A percentile compares a stretch with the other conserved stretches of the same genome.
phyloP scores from a whole-genome alignment of 2,329 filamentous ascomycete species.

The Periconia sp. region DNA sequence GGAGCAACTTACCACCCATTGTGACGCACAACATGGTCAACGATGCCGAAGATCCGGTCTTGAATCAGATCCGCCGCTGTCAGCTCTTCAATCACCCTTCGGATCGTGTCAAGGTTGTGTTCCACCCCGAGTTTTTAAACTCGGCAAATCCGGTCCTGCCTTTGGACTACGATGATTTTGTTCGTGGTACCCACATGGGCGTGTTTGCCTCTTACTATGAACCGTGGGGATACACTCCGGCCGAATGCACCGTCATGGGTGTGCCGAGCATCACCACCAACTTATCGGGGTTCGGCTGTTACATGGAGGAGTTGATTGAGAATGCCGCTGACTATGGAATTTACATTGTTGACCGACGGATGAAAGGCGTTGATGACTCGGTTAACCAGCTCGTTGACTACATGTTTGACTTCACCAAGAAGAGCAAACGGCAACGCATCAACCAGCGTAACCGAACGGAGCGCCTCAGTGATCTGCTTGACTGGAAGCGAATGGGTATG shows the following conservation, averaged over 20 bases:
- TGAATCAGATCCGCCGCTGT: conserved; percentile 94
- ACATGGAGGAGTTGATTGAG: conserved; percentile 99
- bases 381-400: conserved; percentile 90
- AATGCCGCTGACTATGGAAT: conserved; percentile 98
- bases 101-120: conserved; percentile 95
- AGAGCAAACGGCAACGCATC: conserved; percentile 94
- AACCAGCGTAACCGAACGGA: conserved; percentile 98
- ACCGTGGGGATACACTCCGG: conserved; percentile 97
- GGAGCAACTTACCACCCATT: conserved; percentile 84
- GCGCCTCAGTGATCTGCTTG: conserved; percentile 87
- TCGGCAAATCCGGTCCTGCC: conserved; percentile 93
- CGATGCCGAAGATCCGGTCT: conserved; percentile 86
- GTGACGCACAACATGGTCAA: conserved; percentile 99
- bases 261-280: conserved; percentile 98
- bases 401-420: conserved; percentile 93
- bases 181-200: conserved; percentile 92
- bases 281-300: conserved; percentile 95
- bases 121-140: conserved; percentile 97
- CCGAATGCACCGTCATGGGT: conserved; percentile 98
- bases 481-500: conserved; percentile 99
- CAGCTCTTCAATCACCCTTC: conserved; percentile 95
- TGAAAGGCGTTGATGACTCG: conserved; percentile 94
- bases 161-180: conserved; percentile 97
- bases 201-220: conserved; percentile 98
- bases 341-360: conserved; percentile 95